Evolutionary conservation across 2,329 filamentous ascomycete genomes (phyloP).

Genomic region (Fusarium torreyae): DNA sequence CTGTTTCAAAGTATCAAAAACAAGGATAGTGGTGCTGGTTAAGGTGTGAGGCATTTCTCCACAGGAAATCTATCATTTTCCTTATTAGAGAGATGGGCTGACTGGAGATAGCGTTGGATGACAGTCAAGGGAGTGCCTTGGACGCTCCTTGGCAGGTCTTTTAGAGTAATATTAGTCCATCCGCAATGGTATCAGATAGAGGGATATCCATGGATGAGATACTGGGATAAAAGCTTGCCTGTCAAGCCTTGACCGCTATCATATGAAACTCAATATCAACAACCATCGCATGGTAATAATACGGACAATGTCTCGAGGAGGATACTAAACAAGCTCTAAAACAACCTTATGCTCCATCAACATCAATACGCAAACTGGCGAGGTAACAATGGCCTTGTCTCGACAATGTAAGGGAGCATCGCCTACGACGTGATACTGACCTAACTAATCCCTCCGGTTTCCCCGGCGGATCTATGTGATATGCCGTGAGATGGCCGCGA

Average conservation of each 20-base stretch:
- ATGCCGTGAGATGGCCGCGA: constrained; percentile 21
- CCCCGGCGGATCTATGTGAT: constrained; percentile 37
- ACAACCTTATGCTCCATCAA: constrained; percentile 13
- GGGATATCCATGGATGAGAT: constrained; percentile 6
- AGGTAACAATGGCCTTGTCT: constrained; percentile 29
- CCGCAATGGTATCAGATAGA: not conserved
- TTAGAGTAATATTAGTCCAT: too few species aligned
- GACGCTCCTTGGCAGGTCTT: not conserved
- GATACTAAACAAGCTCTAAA: constrained; percentile 31
- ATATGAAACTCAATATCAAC: constrained; percentile 12
- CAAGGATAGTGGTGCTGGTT: constrained; percentile 28
- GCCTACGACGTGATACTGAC: not conserved
- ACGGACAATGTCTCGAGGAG: constrained; percentile 10
- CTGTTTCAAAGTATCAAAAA: constrained; percentile 39
- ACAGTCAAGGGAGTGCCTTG: constrained; percentile 13
- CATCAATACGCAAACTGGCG: not conserved
- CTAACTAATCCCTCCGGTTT: constrained; percentile 27
- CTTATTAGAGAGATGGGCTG: constrained; percentile 40
- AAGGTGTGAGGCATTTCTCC: constrained; percentile 41
- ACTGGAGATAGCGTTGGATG: constrained; percentile 10
- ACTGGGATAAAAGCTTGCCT: constrained; percentile 11
- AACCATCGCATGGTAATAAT: constrained; percentile 5
- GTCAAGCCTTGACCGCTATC: constrained; percentile 30
- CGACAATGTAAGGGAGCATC: constrained; percentile 32
- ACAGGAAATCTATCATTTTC: constrained; percentile 20